These are phyloP conservation scores for Tulasnella sp. DNA, from an alignment of 768 basidiomycete species.

Conservation along the genomic window DNA sequence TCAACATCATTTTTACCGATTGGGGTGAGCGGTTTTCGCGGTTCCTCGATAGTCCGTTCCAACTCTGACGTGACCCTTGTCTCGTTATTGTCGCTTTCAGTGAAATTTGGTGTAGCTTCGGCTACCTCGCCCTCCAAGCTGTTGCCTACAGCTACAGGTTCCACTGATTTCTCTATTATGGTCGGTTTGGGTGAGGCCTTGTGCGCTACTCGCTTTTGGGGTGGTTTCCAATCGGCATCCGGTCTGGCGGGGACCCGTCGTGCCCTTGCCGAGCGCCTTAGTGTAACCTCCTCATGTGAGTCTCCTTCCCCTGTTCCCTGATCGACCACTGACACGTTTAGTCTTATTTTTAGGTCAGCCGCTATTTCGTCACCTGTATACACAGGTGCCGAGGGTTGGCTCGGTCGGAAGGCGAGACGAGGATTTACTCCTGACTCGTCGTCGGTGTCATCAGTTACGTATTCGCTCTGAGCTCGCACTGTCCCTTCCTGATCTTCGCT, in stretches of 20 bases:
- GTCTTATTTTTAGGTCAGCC: background rate
- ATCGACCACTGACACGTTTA: background rate
- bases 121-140: no score
- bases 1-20: background rate
- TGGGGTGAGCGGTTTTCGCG: no score
- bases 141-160: no score
- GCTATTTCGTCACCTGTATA: background rate
- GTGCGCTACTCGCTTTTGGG: background rate
- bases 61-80: no score
- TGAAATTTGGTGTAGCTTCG: no score
- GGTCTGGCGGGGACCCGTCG: background rate
- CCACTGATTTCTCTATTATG: background rate
- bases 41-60: no score
- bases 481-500: slow-evolving; percentile 2
- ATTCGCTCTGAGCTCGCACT: background rate
- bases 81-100: no score
- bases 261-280: background rate
- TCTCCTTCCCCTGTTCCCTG: background rate
- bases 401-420: background rate
- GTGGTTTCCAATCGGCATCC: background rate
- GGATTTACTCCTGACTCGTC: background rate
- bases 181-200: background rate
- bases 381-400: background rate
- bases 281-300: background rate
- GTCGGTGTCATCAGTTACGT: slow-evolving; percentile 3